Evolutionary conservation across 164 flowering plant genomes (phyloP), one percentile per base, ranked within the genome.

Genomic region (Euptelea pleiosperma): DNA sequence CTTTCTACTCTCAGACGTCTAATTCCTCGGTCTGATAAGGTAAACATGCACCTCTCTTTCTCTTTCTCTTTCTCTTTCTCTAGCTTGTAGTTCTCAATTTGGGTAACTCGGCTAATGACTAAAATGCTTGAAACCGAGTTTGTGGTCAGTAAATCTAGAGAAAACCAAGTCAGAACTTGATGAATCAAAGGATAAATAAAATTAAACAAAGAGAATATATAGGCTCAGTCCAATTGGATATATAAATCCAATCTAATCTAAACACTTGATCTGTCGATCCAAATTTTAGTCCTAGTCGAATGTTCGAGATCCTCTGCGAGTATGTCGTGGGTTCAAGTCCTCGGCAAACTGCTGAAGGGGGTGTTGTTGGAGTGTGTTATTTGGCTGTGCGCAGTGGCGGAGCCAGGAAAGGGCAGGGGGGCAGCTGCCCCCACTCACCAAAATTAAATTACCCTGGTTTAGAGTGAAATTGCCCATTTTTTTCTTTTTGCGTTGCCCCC

Each of bases 21-120:
- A 0, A 68, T 84, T 63, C 88, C 96, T 43, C 72, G 60, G 51
- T 79, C 90, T 33, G 91, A 83, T 6, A 85, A 85, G 89, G 96
- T 83, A 70, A 18, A 3, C 34, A 16, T 16, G 6, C 15, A 30
- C 54, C 31, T 30, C 55, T 52, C 51, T 54, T 55, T 43, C 48
- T 52, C 49, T 41, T 5, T 22, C 21, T 19, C 28, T 16, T 18
- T 46, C 50, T 46, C 50, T 46, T 18, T 46, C 50, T 46, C 52
- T 21, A 25, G 7, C 26, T 6, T 15, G 2, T 28, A 21, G 3
- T 9, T 18, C 24, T 1, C 15, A 3, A 25, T 4, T 12, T 39
- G 0, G 24, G 19, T 26, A 12, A 41, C 24, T 39, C 22, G 14
- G 24, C 2, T 48, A 10, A 25, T 9, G 31, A 48, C 52, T 6